Conservation (phyloP, 2,329 filamentous ascomycete genomes). For the Sporothrix mexicana region DNA sequence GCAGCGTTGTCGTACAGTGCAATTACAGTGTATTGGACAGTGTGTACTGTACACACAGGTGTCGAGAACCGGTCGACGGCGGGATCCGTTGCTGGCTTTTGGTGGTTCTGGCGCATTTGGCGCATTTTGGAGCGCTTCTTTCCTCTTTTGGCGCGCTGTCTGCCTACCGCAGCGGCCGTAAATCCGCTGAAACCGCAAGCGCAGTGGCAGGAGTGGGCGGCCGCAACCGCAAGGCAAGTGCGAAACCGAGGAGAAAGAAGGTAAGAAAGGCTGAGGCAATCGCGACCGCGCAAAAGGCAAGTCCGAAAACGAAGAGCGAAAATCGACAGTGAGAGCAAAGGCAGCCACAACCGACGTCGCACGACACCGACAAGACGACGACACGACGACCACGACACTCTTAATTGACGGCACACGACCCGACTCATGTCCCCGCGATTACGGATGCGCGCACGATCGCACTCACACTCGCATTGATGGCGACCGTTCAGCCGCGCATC, state of each 20-base stretch:
- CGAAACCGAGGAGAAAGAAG: no score
- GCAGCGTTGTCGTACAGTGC: not conserved
- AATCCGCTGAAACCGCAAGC: conserved; percentile 6
- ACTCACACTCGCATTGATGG: not conserved
- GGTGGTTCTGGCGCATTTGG: not conserved
- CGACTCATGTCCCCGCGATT: not conserved
- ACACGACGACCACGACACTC: not conserved
- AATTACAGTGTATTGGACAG: not conserved
- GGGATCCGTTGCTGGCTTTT: conserved; percentile 6
- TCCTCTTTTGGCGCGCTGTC: not conserved
- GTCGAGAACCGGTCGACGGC: conserved; percentile 17
- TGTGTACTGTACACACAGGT: not conserved
- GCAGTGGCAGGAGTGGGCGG: no score
- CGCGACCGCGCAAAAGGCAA: no score
- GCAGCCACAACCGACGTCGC: no score
- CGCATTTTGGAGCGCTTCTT: no score
- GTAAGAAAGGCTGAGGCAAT: no score
- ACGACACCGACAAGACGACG: not conserved
- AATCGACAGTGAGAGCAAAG: no score
- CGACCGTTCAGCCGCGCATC: conserved; percentile 31
- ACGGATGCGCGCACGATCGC: no score
- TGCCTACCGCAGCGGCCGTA: conserved; percentile 5
- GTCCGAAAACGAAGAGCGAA: no score
- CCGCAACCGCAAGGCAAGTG: no score
- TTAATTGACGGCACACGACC: not conserved